These are phyloP conservation scores for Kluyveromyces marxianus DNA, from an alignment of 1,139 yeast genomes.

Conservation along the genomic window DNA sequence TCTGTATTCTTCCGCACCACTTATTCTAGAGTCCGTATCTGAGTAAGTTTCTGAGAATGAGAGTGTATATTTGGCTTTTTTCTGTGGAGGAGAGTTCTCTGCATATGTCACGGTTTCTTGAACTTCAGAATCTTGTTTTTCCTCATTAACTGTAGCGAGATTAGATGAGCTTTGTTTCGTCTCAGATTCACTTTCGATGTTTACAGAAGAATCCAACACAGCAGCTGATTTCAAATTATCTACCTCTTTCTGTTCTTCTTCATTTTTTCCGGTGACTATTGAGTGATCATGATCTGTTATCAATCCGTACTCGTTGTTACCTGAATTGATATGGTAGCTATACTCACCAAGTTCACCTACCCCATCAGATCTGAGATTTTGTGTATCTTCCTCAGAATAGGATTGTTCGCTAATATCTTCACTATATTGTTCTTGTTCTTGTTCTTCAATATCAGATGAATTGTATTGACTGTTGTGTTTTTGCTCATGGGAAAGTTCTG, in stretches of 20 bases:
- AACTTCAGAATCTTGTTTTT: too few species aligned
- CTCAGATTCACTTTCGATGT: too few species aligned
- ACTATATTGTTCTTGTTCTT: not conserved
- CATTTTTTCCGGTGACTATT: not conserved
- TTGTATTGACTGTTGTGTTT: not conserved
- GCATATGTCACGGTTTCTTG: too few species aligned
- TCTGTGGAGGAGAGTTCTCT: too few species aligned
- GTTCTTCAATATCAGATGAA: not conserved
- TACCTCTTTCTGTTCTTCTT: too few species aligned
- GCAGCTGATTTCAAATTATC: too few species aligned
- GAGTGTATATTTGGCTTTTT: not conserved
- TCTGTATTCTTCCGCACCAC: not conserved
- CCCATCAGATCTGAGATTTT: constrained; percentile 1
- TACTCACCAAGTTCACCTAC: constrained; percentile 2
- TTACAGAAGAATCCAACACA: too few species aligned
- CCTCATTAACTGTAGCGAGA: too few species aligned
- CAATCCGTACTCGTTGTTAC: not conserved
- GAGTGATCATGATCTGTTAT: constrained; percentile 1
- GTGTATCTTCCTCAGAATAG: not conserved
- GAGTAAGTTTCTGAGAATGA: not conserved
- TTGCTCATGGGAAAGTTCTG: not conserved
- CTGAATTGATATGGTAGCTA: not conserved
- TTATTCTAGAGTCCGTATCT: not conserved
- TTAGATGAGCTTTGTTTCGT: too few species aligned
- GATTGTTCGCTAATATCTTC: not conserved